A percentile compares a stretch with the other conserved stretches of the same genome.
Evolutionary conservation across 805 yeast species (phyloP).

Genomic region (Hanseniaspora clermontiae): DNA sequence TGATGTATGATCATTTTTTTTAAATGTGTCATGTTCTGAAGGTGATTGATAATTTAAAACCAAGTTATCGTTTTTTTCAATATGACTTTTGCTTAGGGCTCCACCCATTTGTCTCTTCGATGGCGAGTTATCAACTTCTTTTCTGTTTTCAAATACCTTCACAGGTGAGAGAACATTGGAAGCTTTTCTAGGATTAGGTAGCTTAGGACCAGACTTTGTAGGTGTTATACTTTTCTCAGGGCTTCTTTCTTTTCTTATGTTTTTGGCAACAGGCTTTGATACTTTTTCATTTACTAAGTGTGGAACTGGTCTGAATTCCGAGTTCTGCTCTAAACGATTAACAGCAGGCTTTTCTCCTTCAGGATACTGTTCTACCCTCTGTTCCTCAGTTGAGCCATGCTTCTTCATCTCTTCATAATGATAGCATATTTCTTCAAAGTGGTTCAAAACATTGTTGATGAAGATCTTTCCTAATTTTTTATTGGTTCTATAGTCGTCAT

Average conservation of each 20-base stretch:
- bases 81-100: not conserved
- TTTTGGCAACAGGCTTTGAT: not conserved
- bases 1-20: not conserved
- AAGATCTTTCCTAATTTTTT: slow-evolving; percentile 40
- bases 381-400: no score
- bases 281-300: not conserved
- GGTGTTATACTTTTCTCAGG: not conserved
- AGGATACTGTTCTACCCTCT: not conserved
- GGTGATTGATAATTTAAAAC: not conserved
- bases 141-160: not conserved
- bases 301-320: not conserved
- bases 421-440: slow-evolving; percentile 33
- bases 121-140: not conserved
- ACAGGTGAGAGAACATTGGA: not conserved
- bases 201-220: slow-evolving; percentile 1
- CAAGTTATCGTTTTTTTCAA: not conserved
- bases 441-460: slow-evolving; percentile 38
- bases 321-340: not conserved
- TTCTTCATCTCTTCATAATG: slow-evolving; percentile 12
- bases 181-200: slow-evolving; percentile 13
- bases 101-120: slow-evolving; percentile 10
- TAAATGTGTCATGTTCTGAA: not conserved
- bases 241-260: not conserved
- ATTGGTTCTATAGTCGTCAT: slow-evolving; percentile 34
- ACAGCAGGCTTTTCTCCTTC: not conserved